These are phyloP conservation scores for Barbarea vulgaris DNA, from an alignment of 345 rosid species.

Conservation along the genomic window DNA sequence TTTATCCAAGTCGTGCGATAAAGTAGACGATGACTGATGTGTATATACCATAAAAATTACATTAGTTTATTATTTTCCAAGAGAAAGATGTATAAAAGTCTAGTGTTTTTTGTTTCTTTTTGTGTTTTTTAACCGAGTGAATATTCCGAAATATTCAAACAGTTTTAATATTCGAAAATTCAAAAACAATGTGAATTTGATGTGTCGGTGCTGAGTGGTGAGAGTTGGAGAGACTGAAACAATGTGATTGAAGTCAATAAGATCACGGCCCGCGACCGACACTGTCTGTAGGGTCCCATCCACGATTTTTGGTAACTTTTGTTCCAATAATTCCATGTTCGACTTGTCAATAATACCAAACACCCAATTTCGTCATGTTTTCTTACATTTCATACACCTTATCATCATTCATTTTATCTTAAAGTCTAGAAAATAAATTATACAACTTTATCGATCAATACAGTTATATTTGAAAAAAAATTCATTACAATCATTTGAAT, in stretches of 20 bases:
- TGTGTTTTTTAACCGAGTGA: background rate
- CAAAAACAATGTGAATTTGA: background rate
- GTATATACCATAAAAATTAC: background rate
- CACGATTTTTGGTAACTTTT: constrained; percentile 5
- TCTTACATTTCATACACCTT: constrained; percentile 5
- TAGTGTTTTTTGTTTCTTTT: background rate
- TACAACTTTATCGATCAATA: background rate
- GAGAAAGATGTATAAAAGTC: background rate
- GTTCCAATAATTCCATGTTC: constrained; percentile 21
- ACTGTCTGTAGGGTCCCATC: constrained; percentile 29
- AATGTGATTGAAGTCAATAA: constrained; percentile 22
- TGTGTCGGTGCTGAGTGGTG: constrained; percentile 31
- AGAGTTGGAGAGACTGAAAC: constrained; percentile 9
- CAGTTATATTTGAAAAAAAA: background rate
- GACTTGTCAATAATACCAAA: constrained; percentile 12
- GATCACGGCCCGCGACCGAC: constrained; percentile 31
- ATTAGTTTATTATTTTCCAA: background rate
- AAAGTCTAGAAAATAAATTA: background rate
- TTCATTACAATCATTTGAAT: background rate
- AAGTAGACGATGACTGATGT: background rate
- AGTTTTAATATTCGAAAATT: background rate
- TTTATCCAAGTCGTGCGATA: background rate
- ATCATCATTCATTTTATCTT: background rate
- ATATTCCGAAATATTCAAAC: background rate
- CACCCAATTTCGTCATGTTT: background rate